These are phyloP conservation scores for Gamsiella multidivaricata DNA, from an alignment of 192 early-diverging fungal genomes.

Conservation along the genomic window DNA sequence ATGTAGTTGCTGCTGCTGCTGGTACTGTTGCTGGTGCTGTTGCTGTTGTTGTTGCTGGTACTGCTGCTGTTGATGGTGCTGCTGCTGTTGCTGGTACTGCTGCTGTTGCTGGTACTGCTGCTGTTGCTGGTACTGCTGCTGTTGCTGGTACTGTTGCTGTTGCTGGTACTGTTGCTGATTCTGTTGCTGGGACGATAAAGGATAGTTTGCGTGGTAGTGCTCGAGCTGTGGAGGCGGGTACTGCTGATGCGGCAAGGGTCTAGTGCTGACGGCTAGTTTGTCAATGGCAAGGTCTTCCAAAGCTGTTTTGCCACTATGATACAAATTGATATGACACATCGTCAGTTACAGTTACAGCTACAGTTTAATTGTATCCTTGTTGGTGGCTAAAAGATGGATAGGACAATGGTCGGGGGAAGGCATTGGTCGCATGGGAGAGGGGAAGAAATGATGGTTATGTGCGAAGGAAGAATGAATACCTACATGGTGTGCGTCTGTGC, in stretches of 20 bases:
- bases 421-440: not conserved
- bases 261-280: constrained; percentile 1
- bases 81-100: constrained; percentile 9
- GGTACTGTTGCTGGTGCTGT: constrained; percentile 12
- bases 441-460: not conserved
- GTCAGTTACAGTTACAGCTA: too few species aligned
- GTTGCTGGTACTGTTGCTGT: constrained; percentile 10
- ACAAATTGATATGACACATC: too few species aligned
- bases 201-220: not conserved
- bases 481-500: too few species aligned
- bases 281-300: constrained; percentile 13
- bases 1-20: constrained; percentile 11
- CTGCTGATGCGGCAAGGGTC: not conserved
- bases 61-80: not conserved
- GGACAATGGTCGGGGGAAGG: too few species aligned
- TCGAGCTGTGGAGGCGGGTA: constrained; percentile 9
- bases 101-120: constrained; percentile 10
- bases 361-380: too few species aligned
- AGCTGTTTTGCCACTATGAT: not conserved
- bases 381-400: too few species aligned
- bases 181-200: constrained; percentile 6
- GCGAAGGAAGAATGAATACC: too few species aligned
- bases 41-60: constrained; percentile 4
- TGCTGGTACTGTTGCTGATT: not conserved
- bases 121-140: constrained; percentile 7